A percentile compares a stretch with the other conserved stretches of the same genome.
These are phyloP conservation scores for Globisporangium abappressorium DNA, from an alignment of 352 stramenopile species.

Conservation along the genomic window DNA sequence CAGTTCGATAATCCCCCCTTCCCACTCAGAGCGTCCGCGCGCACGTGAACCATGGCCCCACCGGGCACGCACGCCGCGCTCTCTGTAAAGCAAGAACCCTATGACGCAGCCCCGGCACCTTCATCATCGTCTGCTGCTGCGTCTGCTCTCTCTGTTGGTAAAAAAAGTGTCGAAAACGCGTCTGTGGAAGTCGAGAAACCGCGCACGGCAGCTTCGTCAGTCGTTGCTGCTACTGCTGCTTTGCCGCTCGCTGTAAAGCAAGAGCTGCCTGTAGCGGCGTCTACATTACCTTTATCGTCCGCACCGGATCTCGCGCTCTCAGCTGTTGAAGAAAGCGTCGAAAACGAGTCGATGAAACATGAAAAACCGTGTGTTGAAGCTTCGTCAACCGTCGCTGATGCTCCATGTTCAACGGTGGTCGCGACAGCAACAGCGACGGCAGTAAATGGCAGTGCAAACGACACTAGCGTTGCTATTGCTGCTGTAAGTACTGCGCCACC, in stretches of 20 bases:
- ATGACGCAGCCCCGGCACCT: too few species aligned
- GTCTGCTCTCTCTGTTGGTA: not conserved
- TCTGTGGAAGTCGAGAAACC: not conserved
- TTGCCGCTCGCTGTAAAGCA: too few species aligned
- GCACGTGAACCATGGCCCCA: not conserved
- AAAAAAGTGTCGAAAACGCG: not conserved
- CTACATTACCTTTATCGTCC: too few species aligned
- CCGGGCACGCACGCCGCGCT: not conserved
- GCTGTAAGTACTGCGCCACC: not conserved
- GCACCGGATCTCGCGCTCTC: not conserved
- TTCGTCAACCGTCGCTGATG: not conserved
- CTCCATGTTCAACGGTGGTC: not conserved
- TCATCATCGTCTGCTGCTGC: not conserved
- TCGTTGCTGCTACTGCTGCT: too few species aligned
- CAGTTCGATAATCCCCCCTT: slow-evolving; percentile 9
- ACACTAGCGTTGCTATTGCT: not conserved
- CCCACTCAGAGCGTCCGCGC: not conserved
- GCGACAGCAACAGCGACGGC: not conserved
- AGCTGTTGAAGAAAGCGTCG: not conserved
- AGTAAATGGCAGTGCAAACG: not conserved
- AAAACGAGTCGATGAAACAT: not conserved
- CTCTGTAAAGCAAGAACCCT: not conserved
- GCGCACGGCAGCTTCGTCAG: not conserved
- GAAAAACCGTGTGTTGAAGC: not conserved
- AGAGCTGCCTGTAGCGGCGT: too few species aligned